These are phyloP conservation scores for Dispira simplex DNA, from an alignment of 192 early-diverging fungal species.

Conservation along the genomic window DNA sequence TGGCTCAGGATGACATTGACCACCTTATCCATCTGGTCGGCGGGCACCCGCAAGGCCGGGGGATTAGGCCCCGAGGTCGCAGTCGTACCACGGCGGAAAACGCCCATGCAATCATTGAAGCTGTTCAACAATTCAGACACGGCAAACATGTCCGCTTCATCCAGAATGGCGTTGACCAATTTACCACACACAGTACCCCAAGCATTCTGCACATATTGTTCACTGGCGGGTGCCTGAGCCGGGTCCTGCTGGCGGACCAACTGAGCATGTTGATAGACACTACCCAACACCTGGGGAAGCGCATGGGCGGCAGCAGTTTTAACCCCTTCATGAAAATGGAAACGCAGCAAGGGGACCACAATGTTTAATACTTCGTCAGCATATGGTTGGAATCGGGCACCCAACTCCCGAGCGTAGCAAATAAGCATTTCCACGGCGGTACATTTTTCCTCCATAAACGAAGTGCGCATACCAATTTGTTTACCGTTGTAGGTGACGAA, in stretches of 20 bases:
- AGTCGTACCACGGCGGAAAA: not conserved
- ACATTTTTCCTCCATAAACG: conserved; percentile 93
- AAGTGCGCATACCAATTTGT: conserved; percentile 91
- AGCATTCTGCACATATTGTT: conserved; percentile 36
- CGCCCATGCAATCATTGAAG: conserved; percentile 48
- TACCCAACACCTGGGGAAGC: conserved; percentile 64
- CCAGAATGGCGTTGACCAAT: conserved; percentile 59
- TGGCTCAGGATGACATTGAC: conserved; percentile 49
- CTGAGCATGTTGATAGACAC: conserved; percentile 31
- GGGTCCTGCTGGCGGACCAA: conserved; percentile 12
- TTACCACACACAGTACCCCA: conserved; percentile 65
- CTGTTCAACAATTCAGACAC: conserved; percentile 61
- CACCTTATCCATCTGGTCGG: conserved; percentile 52
- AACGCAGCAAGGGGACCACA: conserved; percentile 79
- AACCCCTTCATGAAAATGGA: conserved; percentile 97
- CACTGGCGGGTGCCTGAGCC: conserved; percentile 14
- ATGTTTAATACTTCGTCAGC: conserved; percentile 71
- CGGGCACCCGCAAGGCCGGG: conserved; percentile 23
- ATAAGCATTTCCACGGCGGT: conserved; percentile 96
- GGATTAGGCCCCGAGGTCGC: not conserved
- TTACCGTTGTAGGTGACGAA: conserved; percentile 83
- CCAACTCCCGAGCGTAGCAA: conserved; percentile 86
- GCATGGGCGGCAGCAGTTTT: conserved; percentile 68
- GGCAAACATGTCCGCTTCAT: conserved; percentile 71
- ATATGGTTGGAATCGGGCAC: conserved; percentile 75